A percentile compares a stretch with the other conserved stretches of the same genome.
These are phyloP conservation scores for Bipolaris cookei DNA, from an alignment of 2,329 filamentous ascomycete species.

Conservation along the genomic window DNA sequence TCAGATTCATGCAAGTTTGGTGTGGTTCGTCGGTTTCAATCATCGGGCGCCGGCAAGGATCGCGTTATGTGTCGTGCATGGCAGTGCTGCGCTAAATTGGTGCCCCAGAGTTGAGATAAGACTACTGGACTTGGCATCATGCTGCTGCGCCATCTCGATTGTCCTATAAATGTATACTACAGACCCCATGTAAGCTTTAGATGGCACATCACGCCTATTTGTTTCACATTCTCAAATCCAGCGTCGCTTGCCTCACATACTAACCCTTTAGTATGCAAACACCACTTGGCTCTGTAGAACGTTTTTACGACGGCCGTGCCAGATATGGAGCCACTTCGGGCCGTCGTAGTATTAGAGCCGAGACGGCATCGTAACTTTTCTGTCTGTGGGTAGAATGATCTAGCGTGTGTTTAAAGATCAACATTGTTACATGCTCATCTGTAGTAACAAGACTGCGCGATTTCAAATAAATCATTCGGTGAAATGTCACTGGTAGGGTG, in stretches of 20 bases:
- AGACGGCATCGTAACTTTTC: neutral
- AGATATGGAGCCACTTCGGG: conserved; percentile 1
- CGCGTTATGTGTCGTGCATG: conserved; percentile 15
- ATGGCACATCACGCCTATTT: neutral
- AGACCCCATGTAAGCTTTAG: neutral
- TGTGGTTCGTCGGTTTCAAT: conserved; percentile 2
- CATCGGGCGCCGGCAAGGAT: conserved; percentile 4
- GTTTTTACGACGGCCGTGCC: neutral
- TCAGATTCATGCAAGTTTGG: conserved; percentile 2
- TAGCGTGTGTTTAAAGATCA: no score
- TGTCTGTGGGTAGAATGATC: neutral
- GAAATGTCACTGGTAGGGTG: no score
- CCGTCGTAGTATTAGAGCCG: neutral
- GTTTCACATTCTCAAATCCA: conserved; percentile 1
- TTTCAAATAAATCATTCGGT: neutral
- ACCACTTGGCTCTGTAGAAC: neutral
- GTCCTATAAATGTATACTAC: neutral
- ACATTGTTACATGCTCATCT: neutral
- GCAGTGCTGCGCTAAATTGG: conserved; percentile 8
- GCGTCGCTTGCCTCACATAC: neutral
- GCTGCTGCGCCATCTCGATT: conserved; percentile 4
- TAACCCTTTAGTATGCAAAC: neutral
- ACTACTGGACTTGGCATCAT: neutral
- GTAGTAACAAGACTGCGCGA: neutral
- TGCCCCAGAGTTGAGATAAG: conserved; percentile 4